phyloP scores from a whole-genome alignment of 441 rosid species.

The Arabidopsis lyrata region DNA sequence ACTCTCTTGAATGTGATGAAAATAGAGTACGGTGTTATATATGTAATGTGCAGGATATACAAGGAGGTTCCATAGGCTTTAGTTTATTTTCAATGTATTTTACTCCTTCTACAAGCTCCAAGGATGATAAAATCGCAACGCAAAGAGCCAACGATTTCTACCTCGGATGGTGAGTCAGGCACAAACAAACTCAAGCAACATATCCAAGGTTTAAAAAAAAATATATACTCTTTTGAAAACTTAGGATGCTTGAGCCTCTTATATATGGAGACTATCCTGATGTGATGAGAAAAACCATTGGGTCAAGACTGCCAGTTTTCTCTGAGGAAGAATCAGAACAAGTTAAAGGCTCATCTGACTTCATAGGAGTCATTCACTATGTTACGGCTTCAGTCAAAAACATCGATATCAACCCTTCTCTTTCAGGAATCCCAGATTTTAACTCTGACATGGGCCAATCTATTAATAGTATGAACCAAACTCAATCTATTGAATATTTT shows the following conservation, averaged over 20 bases:
- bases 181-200: no score
- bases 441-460: conserved; percentile 35
- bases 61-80: conserved; percentile 61
- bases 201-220: not conserved
- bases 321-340: conserved; percentile 51
- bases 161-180: conserved; percentile 60
- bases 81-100: conserved; percentile 27
- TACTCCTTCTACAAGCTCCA: conserved; percentile 54
- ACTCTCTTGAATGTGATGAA: conserved; percentile 2
- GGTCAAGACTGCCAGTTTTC: conserved; percentile 63
- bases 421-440: conserved; percentile 37
- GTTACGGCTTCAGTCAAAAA: not conserved
- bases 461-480: no score
- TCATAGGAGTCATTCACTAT: conserved; percentile 63
- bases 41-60: conserved; percentile 49
- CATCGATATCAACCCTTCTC: conserved; percentile 34
- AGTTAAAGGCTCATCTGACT: conserved; percentile 64
- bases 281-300: conserved; percentile 58
- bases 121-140: conserved; percentile 57
- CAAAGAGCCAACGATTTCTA: conserved; percentile 58
- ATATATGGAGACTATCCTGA: conserved; percentile 73
- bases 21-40: not conserved
- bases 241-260: conserved; percentile 59
- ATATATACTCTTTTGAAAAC: no score
- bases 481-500: no score